These are phyloP conservation scores for Aeschynomene evenia DNA, from an alignment of 306 rosid species.

Conservation along the genomic window DNA sequence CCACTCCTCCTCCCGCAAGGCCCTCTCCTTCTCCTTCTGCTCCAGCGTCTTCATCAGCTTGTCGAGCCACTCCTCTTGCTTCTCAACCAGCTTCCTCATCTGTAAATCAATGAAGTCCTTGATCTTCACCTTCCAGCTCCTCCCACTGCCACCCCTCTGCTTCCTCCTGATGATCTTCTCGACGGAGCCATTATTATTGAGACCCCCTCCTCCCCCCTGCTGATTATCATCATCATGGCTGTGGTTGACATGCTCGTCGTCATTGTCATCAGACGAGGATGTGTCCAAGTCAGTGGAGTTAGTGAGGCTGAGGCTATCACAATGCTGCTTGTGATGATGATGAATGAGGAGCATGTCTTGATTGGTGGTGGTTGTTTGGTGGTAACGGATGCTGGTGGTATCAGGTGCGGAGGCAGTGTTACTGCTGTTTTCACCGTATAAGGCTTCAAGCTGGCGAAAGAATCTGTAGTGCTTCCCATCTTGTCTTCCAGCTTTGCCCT, in stretches of 20 bases:
- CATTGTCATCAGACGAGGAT: constrained; percentile 39
- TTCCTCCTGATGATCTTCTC: constrained; percentile 63
- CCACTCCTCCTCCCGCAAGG: constrained; percentile 80
- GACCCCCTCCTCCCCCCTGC: too few species aligned
- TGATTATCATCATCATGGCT: constrained; percentile 49
- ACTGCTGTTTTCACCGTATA: constrained; percentile 71
- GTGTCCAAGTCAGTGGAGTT: constrained; percentile 77
- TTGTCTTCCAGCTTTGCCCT: constrained; percentile 96
- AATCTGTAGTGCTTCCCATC: constrained; percentile 96
- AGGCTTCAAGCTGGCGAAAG: constrained; percentile 97
- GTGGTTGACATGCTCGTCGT: too few species aligned
- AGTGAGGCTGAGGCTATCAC: constrained; percentile 77
- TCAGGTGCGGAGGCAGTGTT: constrained; percentile 52
- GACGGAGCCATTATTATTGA: constrained; percentile 44
- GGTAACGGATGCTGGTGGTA: constrained; percentile 40
- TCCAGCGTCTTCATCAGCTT: constrained; percentile 72
- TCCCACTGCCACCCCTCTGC: constrained; percentile 32
- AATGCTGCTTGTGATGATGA: constrained; percentile 50
- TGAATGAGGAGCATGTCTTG: constrained; percentile 43
- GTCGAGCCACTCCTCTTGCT: constrained; percentile 93
- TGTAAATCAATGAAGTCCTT: constrained; percentile 80
- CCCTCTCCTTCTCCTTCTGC: constrained; percentile 83
- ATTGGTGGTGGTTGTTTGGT: constrained; percentile 30
- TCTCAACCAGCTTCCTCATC: constrained; percentile 85
- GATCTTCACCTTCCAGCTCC: constrained; percentile 81